Evolutionary conservation across 1,284 basidiomycete genomes (phyloP).

Genomic region (Trichosporon ovoides): DNA sequence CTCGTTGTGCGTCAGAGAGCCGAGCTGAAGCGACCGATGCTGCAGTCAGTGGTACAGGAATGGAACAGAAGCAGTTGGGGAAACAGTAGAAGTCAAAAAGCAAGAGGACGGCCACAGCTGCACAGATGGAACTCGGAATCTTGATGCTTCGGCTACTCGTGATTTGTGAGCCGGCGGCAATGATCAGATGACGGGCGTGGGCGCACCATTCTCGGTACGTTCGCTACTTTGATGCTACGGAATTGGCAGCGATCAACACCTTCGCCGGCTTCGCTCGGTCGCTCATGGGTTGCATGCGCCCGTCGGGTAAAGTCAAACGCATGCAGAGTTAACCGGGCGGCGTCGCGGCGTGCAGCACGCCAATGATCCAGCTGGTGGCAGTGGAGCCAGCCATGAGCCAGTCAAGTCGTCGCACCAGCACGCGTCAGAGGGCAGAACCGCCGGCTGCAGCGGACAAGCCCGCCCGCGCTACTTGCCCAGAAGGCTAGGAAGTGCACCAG

Average conservation of each 20-base stretch:
- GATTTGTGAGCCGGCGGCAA: not conserved
- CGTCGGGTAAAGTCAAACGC: constrained; percentile 4
- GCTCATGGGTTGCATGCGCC: not conserved
- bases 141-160: constrained; percentile 1
- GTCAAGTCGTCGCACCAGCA: not conserved
- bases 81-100: not conserved
- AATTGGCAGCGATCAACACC: not conserved
- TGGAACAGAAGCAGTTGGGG: no score
- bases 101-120: not conserved
- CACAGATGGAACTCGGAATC: not conserved
- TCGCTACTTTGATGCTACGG: not conserved
- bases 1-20: no score
- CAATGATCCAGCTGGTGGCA: not conserved
- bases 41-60: no score
- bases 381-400: not conserved
- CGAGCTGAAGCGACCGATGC: no score
- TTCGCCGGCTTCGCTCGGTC: not conserved
- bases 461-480: constrained; percentile 1
- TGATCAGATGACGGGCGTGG: constrained; percentile 1
- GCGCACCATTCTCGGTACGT: not conserved
- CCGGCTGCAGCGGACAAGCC: not conserved
- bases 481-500: not conserved
- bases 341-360: not conserved
- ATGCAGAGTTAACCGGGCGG: not conserved
- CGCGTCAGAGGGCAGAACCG: not conserved